Evolutionary conservation across 2,329 filamentous ascomycete species (phyloP), one percentile per base, ranked within the genome.

Genomic region (Fusarium miscanthi): DNA sequence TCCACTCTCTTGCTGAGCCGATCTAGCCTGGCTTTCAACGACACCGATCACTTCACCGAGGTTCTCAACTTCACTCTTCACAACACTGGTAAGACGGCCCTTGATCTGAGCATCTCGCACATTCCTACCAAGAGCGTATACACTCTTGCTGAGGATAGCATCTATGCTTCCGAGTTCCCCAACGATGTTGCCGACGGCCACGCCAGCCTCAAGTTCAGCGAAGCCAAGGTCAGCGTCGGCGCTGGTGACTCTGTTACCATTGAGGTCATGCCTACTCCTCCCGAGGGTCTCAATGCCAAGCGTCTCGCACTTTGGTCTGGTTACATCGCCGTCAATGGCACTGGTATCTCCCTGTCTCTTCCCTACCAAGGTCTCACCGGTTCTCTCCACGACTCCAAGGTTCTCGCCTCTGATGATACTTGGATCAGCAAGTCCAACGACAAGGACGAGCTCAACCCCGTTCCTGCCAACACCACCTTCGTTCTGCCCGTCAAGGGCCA

Each of bases 1-100:
- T 82, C 86, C 17, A 87, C 83, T 2, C 86, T 86, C 2, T 73
- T 88, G 25, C 80, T 91, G 27, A 86, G 85, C 75, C 84, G 84
- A 17, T 87, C 87, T 30, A 88, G 85, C 76, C 79, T 92, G n/a
- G 85, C 87, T 3, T 90, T 91, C 81, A 91, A 91, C 76, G 90
- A 92, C 77, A 89, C 89, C 1, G 87, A 88, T 69, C 78, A 91
- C 81, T 86, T 89, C 69, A 78, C 80, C 52, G 78, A 82, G 27
- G 81, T 80, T 11, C 81, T 85, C 45, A 84, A 85, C 71, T 89
- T 92, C 74, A 85, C 82, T 52, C 83, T 92, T 73, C 83, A 80
- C 73, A 92, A 92, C 82, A 82, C 82, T 14, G 87, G 86, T 46
- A 80, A 79, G 30, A 80, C 82, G 37, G 78, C 82, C 1, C 77